Evolutionary conservation across 805 yeast genomes (phyloP), one percentile per base, ranked within the genome.

Genomic region (Lipomyces japonicus): DNA sequence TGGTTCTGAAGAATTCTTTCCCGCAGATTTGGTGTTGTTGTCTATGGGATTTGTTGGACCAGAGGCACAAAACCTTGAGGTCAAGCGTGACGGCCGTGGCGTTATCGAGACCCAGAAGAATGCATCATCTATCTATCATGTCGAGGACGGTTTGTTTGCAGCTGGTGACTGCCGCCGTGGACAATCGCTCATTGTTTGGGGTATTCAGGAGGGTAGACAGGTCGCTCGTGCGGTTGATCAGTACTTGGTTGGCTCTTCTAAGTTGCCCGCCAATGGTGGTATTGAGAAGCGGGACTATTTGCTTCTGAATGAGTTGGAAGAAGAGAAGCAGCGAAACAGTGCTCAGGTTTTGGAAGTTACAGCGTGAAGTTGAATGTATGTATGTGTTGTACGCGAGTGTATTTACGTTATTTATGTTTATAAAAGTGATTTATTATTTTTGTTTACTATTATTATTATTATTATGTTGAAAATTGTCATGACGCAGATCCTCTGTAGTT

Each of bases 151-250:
- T 61, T 65, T 89, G 53, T 91, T 90, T 65, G 87, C 96, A 42
- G 97, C 97, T 44, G 98, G 98, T 72, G 98, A 91, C 71, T 93
- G 97, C 74, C 85, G 98, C 76, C 83, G 97, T 73, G 98, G 98
- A 25, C 98, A 91, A 75, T 87, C 96, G 2, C 79, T 91, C 69
- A 91, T 91, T 68, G 98, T 91, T 48, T 93, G 97, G 97, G 98
- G 97, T 73, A 91, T 91, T 62, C 97, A 93, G 73, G 98, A 91
- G 73, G 98, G 98, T 60, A 83, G 97, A 75, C 96, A 91, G 71
- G 89, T 96, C 79, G 98, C 98, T 32, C 78, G 96, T 60, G 89
- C 87, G 62, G 95, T 91, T 57, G 98, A 91, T 66, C 68, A 74
- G 61, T 85, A 69, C 68, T 75, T 91, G 68, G 80, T 82, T 81